Evolutionary conservation across 1,284 basidiomycete genomes (phyloP).

Genomic region (Ustilago shanxiensis): DNA sequence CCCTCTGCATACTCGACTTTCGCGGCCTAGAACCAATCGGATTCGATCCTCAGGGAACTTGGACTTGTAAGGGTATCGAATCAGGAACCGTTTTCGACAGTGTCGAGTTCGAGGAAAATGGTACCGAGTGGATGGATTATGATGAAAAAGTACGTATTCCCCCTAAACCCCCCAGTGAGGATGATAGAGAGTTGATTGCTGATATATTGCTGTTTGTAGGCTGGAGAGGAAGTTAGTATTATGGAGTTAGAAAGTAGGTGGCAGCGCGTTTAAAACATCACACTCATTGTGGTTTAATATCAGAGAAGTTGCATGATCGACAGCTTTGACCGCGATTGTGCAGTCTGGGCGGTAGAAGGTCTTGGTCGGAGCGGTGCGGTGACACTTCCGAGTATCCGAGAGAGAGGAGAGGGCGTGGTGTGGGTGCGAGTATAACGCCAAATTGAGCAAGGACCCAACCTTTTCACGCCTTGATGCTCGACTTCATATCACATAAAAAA

Average conservation of each 20-base stretch:
- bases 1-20: conserved; percentile 66
- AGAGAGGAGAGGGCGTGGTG: too few species aligned
- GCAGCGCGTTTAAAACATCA: conserved; percentile 45
- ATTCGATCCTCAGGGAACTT: conserved; percentile 53
- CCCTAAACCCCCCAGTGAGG: background rate
- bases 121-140: conserved; percentile 68
- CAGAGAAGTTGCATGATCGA: too few species aligned
- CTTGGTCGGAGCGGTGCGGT: too few species aligned
- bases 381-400: too few species aligned
- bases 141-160: conserved; percentile 61
- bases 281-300: too few species aligned
- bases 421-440: too few species aligned
- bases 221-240: conserved; percentile 60
- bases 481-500: too few species aligned
- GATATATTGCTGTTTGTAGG: conserved; percentile 22
- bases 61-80: conserved; percentile 59
- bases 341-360: too few species aligned
- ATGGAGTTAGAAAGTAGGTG: conserved; percentile 58
- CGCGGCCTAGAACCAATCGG: conserved; percentile 61
- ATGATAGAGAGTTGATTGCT: too few species aligned
- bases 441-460: too few species aligned
- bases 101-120: conserved; percentile 64
- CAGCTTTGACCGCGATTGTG: too few species aligned
- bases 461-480: too few species aligned
- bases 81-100: conserved; percentile 55